A percentile compares a stretch with the other conserved stretches of the same genome.
phyloP scores from a whole-genome alignment of 164 flowering plant species.

The Chimonanthus salicifolius region DNA sequence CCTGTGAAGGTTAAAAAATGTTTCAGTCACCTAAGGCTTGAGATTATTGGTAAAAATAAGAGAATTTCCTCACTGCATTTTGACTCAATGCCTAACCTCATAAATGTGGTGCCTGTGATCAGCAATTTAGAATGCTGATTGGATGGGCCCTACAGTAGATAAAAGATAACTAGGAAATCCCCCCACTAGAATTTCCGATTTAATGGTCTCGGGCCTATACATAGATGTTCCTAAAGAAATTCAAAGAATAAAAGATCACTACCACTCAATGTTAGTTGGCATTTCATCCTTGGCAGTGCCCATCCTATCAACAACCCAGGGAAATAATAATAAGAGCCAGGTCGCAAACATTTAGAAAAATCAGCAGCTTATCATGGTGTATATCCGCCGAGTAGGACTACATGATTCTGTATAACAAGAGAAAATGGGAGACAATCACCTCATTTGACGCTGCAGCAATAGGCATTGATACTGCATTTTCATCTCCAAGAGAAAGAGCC shows the following conservation, averaged over 20 bases:
- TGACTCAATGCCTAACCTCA: not conserved
- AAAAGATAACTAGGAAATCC: not conserved
- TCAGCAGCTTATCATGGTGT: too few species aligned
- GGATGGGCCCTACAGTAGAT: not conserved
- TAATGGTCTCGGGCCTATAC: not conserved
- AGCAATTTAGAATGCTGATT: not conserved
- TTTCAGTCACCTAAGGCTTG: not conserved
- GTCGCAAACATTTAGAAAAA: too few species aligned
- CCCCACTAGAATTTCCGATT: not conserved
- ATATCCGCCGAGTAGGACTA: too few species aligned
- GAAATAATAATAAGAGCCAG: too few species aligned
- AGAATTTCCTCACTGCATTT: not conserved
- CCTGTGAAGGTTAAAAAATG: constrained; percentile 30
- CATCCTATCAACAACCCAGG: not conserved
- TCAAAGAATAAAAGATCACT: not conserved
- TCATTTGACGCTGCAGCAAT: constrained; percentile 96
- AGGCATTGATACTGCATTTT: constrained; percentile 89
- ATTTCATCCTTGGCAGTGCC: not conserved
- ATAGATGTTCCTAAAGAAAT: not conserved
- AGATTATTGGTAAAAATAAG: not conserved
- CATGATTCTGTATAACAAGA: too few species aligned
- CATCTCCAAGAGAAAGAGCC: constrained; percentile 97
- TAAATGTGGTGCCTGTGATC: not conserved
- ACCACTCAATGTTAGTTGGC: not conserved
- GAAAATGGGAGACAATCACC: constrained; percentile 36